A percentile compares a stretch with the other conserved stretches of the same genome.
phyloP scores from a whole-genome alignment of 225 moss, liverwort and hornwort species.

The Marchantia polymorpha region DNA sequence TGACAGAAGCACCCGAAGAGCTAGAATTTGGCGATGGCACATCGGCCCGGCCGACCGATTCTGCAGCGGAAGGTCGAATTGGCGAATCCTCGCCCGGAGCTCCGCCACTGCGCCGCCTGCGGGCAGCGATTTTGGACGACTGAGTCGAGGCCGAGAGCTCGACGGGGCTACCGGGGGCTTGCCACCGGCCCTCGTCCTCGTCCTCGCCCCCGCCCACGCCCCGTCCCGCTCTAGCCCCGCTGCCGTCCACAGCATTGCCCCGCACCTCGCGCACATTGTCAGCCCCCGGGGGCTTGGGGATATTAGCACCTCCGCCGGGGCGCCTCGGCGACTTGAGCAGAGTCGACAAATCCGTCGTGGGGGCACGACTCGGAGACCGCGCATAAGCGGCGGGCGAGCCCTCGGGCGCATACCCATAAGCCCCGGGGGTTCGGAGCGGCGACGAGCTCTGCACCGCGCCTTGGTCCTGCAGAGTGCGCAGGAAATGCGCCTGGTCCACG shows the following conservation, averaged over 20 bases:
- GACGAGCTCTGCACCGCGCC: slow-evolving; percentile 37
- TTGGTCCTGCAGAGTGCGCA: slow-evolving; percentile 39
- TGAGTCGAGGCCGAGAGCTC: slow-evolving; percentile 1
- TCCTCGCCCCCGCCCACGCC: neutral
- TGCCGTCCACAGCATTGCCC: slow-evolving; percentile 17
- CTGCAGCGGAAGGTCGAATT: neutral
- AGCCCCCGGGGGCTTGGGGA: neutral
- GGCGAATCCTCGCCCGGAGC: too few relatives aligned
- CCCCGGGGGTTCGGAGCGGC: neutral
- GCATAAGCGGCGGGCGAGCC: neutral
- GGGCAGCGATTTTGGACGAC: slow-evolving; percentile 4
- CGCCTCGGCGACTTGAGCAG: neutral
- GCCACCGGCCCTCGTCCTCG: neutral
- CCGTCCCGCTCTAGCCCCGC: neutral
- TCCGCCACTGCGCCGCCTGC: slow-evolving; percentile 9
- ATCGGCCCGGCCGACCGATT: neutral
- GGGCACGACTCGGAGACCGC: neutral
- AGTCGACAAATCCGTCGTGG: neutral
- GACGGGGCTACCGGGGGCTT: neutral
- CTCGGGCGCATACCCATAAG: neutral
- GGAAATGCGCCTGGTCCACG: slow-evolving; percentile 42
- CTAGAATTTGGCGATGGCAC: neutral
- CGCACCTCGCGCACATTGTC: slow-evolving; percentile 6
- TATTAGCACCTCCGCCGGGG: neutral
- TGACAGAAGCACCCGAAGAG: neutral